phyloP scores from a whole-genome alignment of 768 basidiomycete species.

The Lactarius indigo region DNA sequence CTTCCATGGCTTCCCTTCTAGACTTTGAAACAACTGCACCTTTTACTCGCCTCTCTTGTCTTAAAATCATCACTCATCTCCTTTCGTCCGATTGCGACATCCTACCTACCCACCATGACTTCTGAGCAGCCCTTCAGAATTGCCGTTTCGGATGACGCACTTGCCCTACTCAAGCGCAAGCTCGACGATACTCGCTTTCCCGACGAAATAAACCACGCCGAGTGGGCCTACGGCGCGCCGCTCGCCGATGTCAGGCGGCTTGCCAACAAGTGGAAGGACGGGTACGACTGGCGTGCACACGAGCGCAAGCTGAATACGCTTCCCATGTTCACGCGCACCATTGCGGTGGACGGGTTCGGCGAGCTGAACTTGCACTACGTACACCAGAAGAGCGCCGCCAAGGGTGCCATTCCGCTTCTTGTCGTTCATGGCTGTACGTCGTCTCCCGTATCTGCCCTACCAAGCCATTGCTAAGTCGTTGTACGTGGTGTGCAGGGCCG shows the following conservation, averaged over 20 bases:
- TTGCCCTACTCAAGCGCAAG: neutral
- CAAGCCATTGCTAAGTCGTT: constrained; percentile 3
- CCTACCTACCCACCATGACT: no score
- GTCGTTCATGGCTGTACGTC: constrained; percentile 32
- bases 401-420: constrained; percentile 29
- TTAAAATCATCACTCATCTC: neutral
- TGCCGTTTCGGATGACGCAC: neutral
- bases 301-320: constrained; percentile 6
- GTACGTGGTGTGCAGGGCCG: constrained; percentile 24
- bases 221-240: no score
- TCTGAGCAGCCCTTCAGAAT: no score
- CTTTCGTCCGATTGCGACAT: neutral
- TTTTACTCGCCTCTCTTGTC: neutral
- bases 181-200: no score
- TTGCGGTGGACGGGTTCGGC: neutral
- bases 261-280: constrained; percentile 26
- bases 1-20: neutral
- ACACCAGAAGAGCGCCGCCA: constrained; percentile 30
- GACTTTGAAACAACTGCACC: neutral
- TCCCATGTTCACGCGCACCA: no score
- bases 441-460: neutral
- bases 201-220: no score
- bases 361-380: constrained; percentile 34
- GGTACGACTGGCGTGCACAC: constrained; percentile 30
- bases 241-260: no score